Evolutionary conservation across 23 red algal genomes (phyloP), one percentile per base, ranked within the genome.

Genomic region (Chondrus crispus): DNA sequence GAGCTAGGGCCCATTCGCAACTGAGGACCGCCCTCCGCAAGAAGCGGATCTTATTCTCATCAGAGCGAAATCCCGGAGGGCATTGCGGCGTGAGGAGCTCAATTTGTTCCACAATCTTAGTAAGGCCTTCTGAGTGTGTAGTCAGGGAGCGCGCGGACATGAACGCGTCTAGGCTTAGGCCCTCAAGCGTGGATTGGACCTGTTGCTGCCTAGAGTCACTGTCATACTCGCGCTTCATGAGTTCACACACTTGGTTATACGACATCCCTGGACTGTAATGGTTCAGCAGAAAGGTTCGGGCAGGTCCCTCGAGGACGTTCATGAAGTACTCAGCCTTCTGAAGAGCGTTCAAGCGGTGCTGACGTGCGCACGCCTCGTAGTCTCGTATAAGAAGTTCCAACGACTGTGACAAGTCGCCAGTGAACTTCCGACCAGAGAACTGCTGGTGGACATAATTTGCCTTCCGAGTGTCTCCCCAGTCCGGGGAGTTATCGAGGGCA

Each of bases 271-370:
- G 64, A 28, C 30, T 50, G 16, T 62, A 62, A 53, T 91, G 79
- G 36, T 63, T 77, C 22, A 91, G 47, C 28, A 91, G 66, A 41
- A 91, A 91, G 6, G 87, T 78, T 14, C 72, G 71, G 28, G 87
- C 72, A 5, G 87, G 43, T 19, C 72, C 87, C 18, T 91, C 87
- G 11, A 90, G 85, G 37, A 90, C 43, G 40, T 89, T 89, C 24
- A 89, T 70, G 7, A 89, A 76, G 8, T 89, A 89, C 46, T 89
- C 85, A 5, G 85, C 69, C 30, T 80, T 77, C 42, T 89, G 85
- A 1, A 24, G 16, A 2, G 10, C 32, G 20, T 2, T 58, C 2
- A 89, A 46, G 6, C 28, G 11, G 46, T 89, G 48, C 48, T 77
- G 85, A 24, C 68, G 68, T 41, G 68, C 68, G 66, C 85, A 89